Base-by-base conservation (phyloP, 306 rosid genomes). In the Prunus mongolica region DNA sequence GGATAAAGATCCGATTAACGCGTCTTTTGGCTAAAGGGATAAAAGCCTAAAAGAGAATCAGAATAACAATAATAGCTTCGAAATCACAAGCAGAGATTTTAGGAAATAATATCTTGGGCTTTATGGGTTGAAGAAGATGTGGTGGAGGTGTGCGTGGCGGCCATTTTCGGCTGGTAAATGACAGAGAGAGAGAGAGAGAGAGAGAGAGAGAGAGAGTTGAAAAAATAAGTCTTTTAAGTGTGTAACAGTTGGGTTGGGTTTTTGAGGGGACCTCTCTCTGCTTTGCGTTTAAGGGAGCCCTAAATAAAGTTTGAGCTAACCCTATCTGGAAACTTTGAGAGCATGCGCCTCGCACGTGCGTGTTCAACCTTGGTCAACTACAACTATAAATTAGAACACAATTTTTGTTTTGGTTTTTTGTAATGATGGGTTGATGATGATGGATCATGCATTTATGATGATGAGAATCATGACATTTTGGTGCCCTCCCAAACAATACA, bases 111-210 rank as follows among this genome's bases (percentile, higher is more conserved):
- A 56, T 56, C 66, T 15, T 34, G 6, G 52, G 65, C n/a, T 71
- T 12, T 27, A 14, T 16, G 9, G 41, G 75, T 56, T 24, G 46
- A 44, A 6, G 32, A 71, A 56, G 65, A 38, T 72, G 76, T 72
- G 76, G 76, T 41, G 67, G 76, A 72, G 67, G 76, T 20, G 69
- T 54, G 84, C 60, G 77, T 69, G 78, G 84, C 50, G 84, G 86
- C 81, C 89, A 86, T 80, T 87, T 85, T 79, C 85, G 80, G 85
- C 84, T 34, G 67, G 80, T 69, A 63, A 78, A 44, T 73, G 70
- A 74, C n/a, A 73, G 74, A 65, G 65, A 78, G 24, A 5, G 6
- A 32, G 38, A 6, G 44, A 34, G 41, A 34, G 41, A 32, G 38
- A 79, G 74, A 73, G 71, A 77, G 77, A 71, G 84, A 34, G 41